phyloP scores from a whole-genome alignment of 768 basidiomycete genomes.

The Roridomyces roridus region DNA sequence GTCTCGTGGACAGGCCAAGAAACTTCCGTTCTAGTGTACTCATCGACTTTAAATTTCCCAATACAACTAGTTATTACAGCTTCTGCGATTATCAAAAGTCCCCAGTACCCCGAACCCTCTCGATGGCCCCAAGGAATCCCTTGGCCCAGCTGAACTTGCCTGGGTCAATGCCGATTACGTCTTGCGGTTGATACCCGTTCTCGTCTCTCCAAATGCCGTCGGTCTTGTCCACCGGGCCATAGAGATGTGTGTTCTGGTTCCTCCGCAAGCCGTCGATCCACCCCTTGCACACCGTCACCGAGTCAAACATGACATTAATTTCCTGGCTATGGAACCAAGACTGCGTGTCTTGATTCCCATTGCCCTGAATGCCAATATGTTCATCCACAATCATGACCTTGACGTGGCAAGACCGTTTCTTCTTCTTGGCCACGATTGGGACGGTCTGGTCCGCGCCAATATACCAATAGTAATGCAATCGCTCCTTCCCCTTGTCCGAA shows the following conservation, averaged over 20 bases:
- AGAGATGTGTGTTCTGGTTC: constrained; percentile 63
- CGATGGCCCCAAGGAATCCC: constrained; percentile 48
- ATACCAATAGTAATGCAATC: constrained; percentile 62
- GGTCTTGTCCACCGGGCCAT: constrained; percentile 46
- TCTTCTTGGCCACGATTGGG: constrained; percentile 68
- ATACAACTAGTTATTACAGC: no score
- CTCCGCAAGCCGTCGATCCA: constrained; percentile 60
- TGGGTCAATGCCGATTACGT: constrained; percentile 43
- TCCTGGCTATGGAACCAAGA: constrained; percentile 79
- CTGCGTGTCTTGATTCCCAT: constrained; percentile 76
- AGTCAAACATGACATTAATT: constrained; percentile 69
- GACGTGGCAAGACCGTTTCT: constrained; percentile 77
- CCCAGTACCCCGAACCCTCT: constrained; percentile 42
- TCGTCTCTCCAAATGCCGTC: constrained; percentile 66
- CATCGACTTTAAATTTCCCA: no score
- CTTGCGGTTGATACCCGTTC: constrained; percentile 45
- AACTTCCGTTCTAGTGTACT: constrained; percentile 62
- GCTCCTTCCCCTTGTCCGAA: constrained; percentile 48
- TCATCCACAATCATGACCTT: constrained; percentile 75
- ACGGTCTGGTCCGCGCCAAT: constrained; percentile 66
- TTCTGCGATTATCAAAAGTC: constrained; percentile 14
- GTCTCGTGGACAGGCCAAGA: constrained; percentile 53
- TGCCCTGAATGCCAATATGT: constrained; percentile 68
- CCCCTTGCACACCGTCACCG: constrained; percentile 53
- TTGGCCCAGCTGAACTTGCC: constrained; percentile 47